phyloP scores from a whole-genome alignment of 148 eudicot genomes.

The Camellia japonica region DNA sequence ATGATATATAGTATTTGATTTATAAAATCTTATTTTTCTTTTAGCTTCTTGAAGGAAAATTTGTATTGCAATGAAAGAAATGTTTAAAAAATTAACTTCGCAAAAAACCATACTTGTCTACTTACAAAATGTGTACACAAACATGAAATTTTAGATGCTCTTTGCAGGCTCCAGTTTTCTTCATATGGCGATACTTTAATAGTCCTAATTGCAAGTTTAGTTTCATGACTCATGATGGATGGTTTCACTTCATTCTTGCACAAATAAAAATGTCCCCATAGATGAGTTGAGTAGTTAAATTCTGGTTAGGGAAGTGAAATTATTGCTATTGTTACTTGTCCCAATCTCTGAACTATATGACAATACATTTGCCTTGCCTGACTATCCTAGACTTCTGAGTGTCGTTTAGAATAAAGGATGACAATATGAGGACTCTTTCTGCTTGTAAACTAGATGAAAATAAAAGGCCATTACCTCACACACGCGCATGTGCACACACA shows the following conservation, averaged over 20 bases:
- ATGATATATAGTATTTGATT: not conserved
- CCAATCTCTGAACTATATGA: not conserved
- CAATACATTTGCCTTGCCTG: no score
- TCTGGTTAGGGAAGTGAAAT: not conserved
- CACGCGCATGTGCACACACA: no score
- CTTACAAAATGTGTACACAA: not conserved
- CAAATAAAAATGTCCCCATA: not conserved
- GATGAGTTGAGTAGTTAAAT: not conserved
- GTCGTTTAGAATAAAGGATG: not conserved
- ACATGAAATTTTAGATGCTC: not conserved
- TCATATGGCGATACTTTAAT: not conserved
- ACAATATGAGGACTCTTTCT: not conserved
- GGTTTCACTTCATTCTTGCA: no score
- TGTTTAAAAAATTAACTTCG: no score
- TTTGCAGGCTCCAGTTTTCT: not conserved
- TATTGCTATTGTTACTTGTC: not conserved
- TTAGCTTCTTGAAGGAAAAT: slow-evolving; percentile 2
- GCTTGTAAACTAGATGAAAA: not conserved
- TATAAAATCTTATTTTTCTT: not conserved
- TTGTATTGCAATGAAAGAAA: not conserved
- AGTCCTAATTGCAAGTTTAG: no score
- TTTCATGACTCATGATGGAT: no score
- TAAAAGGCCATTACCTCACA: no score
- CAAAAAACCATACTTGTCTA: not conserved
- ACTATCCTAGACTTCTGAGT: not conserved